Evolutionary conservation across 495 filamentous ascomycete species (phyloP).

Genomic region (Clohesyomyces aquaticus): DNA sequence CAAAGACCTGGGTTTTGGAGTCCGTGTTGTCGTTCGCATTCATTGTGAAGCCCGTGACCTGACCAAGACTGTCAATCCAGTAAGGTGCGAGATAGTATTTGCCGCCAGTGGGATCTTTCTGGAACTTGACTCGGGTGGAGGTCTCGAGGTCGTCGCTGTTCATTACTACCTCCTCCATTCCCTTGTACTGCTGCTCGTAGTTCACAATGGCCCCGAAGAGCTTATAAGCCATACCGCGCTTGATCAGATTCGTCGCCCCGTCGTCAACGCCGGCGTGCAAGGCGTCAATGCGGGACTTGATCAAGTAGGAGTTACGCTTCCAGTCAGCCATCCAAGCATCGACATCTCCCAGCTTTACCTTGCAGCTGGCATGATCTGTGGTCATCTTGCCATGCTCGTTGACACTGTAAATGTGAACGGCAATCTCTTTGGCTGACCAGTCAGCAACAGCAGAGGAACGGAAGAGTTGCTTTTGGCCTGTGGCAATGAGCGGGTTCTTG

Average conservation of each 20-base stretch:
- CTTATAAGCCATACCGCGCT: constrained; percentile 76
- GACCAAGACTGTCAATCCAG: constrained; percentile 39
- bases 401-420: constrained; percentile 26
- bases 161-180: constrained; percentile 77
- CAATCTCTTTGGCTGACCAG: constrained; percentile 28
- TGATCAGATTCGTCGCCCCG: constrained; percentile 49
- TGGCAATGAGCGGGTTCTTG: constrained; percentile 66
- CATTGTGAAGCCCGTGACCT: constrained; percentile 69
- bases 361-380: constrained; percentile 56
- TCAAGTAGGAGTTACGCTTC: constrained; percentile 52
- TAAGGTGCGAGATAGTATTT: constrained; percentile 26
- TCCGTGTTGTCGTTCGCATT: constrained; percentile 76
- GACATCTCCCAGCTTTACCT: constrained; percentile 48
- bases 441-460: constrained; percentile 37
- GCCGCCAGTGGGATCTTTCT: constrained; percentile 16
- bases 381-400: constrained; percentile 53
- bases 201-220: constrained; percentile 73
- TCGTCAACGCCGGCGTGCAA: constrained; percentile 46
- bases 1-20: constrained; percentile 70
- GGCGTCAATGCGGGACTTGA: constrained; percentile 54
- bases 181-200: constrained; percentile 68
- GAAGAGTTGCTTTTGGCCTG: constrained; percentile 54
- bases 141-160: constrained; percentile 73
- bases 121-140: constrained; percentile 61
- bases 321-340: constrained; percentile 49